Evolutionary conservation across 495 filamentous ascomycete species (phyloP).

Genomic region (Amphirosellinia nigrospora): DNA sequence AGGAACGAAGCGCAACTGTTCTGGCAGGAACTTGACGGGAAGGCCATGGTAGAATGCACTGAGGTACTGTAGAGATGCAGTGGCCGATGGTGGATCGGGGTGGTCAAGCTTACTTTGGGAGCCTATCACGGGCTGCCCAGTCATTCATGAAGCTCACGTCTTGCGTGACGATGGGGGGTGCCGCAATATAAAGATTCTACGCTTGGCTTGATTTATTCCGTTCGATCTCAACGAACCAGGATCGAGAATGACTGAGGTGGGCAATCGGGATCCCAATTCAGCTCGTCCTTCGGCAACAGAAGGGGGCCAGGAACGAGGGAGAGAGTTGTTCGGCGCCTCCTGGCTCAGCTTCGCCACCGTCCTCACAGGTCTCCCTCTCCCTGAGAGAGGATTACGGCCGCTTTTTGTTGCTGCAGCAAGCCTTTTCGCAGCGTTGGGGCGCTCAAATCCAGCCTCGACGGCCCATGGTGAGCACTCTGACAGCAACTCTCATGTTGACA

Average conservation of each 20-base stretch:
- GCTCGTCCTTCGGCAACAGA: conserved; percentile 65
- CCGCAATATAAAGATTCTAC: conserved; percentile 62
- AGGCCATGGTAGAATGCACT: conserved; percentile 67
- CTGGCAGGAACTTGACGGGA: conserved; percentile 52
- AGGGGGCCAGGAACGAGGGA: conserved; percentile 62
- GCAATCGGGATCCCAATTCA: conserved; percentile 59
- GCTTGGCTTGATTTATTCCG: conserved; percentile 59
- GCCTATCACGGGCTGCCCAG: conserved; percentile 46
- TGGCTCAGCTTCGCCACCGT: conserved; percentile 21
- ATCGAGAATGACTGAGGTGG: conserved; percentile 63
- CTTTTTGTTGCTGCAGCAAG: conserved; percentile 40
- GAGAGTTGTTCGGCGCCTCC: conserved; percentile 21
- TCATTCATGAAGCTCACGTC: conserved; percentile 42
- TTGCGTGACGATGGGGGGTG: conserved; percentile 46
- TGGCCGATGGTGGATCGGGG: conserved; percentile 26
- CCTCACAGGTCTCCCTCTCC: conserved; percentile 2
- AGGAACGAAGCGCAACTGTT: conserved; percentile 46
- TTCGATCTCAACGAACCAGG: conserved; percentile 56
- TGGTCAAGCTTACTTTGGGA: neutral
- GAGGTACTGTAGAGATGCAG: conserved; percentile 60
- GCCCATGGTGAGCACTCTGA: conserved; percentile 44
- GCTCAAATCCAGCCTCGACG: conserved; percentile 33
- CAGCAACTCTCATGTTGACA: conserved; percentile 39
- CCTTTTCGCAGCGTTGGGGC: conserved; percentile 33
- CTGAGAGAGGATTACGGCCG: conserved; percentile 32